Evolutionary conservation across 1,139 yeast genomes (phyloP), one percentile per base, ranked within the genome.

Genomic region (Candida sp.): DNA sequence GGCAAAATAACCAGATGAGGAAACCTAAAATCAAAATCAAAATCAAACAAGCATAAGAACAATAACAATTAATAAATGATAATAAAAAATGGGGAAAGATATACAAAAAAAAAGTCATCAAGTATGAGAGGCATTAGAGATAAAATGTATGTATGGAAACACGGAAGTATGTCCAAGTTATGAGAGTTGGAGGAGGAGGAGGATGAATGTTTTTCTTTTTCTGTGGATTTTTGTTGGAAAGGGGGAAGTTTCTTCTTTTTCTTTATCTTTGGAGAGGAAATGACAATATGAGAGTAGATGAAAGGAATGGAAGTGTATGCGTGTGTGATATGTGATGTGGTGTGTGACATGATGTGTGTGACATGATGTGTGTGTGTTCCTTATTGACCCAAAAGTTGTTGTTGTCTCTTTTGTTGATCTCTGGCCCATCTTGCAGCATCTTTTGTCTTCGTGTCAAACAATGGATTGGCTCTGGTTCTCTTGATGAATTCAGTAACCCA

Each of bases 401-500:
- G 50, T 42, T 84, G 88, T 54, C 78, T 73, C 72, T 84, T 86
- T 66, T 86, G 92, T 70, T 86, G 97, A 62, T 90, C 97, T 61
- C 96, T 84, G 9, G 98, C 98, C 98, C 98, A 94, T 72, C 93
- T 84, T 12, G 98, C 98, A 28, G 97, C 90, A 63, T 89, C 96
- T 66, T 83, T 85, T 8, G 98, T 91, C 51, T 80, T 75, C 56
- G 81, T 81, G 44, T 84, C 77, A 64, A 86, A 90, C 37, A 75
- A 62, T 53, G 80, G 78, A 65, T 85, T 87, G 46, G 82, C 65
- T 67, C 93, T 81, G 17, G 96, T 90, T 63, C 80, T 82, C 68
- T 85, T 88, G 66, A 93, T 87, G 62, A 90, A 82, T 27, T 85
- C 88, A 7, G 88, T 76, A 37, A 93, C 84, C 97, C 97, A 91